Conservation (phyloP, 176 grass and related monocot genomes). For the Oryza meridionalis region DNA sequence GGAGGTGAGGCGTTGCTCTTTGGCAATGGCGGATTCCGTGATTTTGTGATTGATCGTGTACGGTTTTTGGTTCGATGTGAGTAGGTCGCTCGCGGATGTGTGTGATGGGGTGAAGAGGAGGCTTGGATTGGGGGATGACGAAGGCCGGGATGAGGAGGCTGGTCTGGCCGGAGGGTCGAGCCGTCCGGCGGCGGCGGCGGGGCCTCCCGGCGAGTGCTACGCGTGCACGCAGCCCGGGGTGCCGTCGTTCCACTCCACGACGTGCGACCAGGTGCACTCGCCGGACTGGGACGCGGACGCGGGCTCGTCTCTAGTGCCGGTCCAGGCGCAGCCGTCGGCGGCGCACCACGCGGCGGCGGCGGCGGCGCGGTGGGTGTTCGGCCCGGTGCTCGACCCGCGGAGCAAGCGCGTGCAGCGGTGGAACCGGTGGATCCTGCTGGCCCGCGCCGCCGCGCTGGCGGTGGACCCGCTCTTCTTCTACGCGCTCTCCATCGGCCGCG, state of each 20-base stretch:
- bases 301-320: constrained; percentile 87
- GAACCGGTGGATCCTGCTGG: constrained; percentile 83
- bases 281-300: constrained; percentile 91
- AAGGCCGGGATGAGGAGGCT: constrained; percentile 43
- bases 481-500: constrained; percentile 64
- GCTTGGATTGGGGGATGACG: constrained; percentile 16
- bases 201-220: constrained; percentile 70
- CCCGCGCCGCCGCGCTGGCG: constrained; percentile 71
- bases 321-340: constrained; percentile 42
- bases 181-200: not conserved
- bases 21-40: constrained; percentile 1
- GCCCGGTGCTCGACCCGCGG: constrained; percentile 77
- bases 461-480: constrained; percentile 98
- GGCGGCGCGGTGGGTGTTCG: constrained; percentile 67
- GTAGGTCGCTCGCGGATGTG: constrained; percentile 36
- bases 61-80: not conserved
- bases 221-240: constrained; percentile 93
- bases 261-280: constrained; percentile 81
- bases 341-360: constrained; percentile 27
- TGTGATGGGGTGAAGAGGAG: constrained; percentile 29
- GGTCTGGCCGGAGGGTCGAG: constrained; percentile 15
- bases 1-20: not conserved
- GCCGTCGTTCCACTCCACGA: constrained; percentile 92
- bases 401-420: constrained; percentile 80
- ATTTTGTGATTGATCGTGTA: not conserved